These are phyloP conservation scores for Daldinia bambusicola DNA, from an alignment of 495 filamentous ascomycete genomes.

Conservation along the genomic window DNA sequence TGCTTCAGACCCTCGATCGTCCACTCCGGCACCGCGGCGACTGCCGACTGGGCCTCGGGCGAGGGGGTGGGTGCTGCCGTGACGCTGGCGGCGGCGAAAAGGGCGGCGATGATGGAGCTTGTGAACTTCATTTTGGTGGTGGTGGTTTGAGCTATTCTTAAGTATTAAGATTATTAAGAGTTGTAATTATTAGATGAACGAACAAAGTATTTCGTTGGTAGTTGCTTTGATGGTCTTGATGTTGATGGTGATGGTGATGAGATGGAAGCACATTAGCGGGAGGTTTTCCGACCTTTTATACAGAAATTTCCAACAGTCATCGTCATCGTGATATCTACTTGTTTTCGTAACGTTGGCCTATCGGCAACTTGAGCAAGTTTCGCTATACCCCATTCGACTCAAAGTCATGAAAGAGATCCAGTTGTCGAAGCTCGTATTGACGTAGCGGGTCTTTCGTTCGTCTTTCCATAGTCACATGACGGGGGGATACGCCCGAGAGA, in stretches of 20 bases:
- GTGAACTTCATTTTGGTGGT: slow-evolving; percentile 57
- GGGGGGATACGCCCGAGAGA: neutral
- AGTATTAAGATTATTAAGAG: neutral
- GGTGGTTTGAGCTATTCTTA: slow-evolving; percentile 17
- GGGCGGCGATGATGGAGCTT: slow-evolving; percentile 47
- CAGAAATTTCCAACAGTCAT: neutral
- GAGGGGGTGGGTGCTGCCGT: slow-evolving; percentile 45
- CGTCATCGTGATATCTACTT: slow-evolving; percentile 22
- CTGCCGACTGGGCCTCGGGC: slow-evolving; percentile 33
- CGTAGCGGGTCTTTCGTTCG: slow-evolving; percentile 27
- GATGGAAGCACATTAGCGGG: slow-evolving; percentile 15
- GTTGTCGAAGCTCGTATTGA: slow-evolving; percentile 40
- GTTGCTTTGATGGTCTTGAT: neutral
- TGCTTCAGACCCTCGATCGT: slow-evolving; percentile 55
- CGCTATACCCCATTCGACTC: slow-evolving; percentile 17
- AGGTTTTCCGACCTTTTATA: slow-evolving; percentile 28
- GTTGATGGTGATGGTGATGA: slow-evolving; percentile 25
- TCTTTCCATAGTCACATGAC: slow-evolving; percentile 45
- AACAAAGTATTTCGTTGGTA: slow-evolving; percentile 15
- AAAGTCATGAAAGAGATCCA: slow-evolving; percentile 21
- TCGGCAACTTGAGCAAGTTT: slow-evolving; percentile 1
- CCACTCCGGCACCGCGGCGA: slow-evolving; percentile 50
- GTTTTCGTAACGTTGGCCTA: slow-evolving; percentile 12
- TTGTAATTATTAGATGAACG: slow-evolving; percentile 23
- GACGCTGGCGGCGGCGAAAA: slow-evolving; percentile 51